Percentiles rank a stretch among this genome's conserved stretches.
Conservation (phyloP, 306 rosid genomes). For the Pyrus bretschneideri region DNA sequence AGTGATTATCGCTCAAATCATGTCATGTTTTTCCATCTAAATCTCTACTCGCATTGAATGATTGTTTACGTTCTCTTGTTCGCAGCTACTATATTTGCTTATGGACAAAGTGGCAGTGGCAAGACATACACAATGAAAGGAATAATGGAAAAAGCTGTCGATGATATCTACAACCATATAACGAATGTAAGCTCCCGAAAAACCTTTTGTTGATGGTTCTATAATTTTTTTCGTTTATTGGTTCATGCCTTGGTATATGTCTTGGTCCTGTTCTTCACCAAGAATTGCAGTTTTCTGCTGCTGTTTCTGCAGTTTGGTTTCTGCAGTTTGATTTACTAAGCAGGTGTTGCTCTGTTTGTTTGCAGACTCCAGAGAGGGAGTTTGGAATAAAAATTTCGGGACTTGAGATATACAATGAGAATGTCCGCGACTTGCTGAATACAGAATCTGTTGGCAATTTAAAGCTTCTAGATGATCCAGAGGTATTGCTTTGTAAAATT, state of each 20-base stretch:
- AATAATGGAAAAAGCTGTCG: slow-evolving; percentile 83
- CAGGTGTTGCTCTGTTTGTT: slow-evolving; percentile 7
- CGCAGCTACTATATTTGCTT: slow-evolving; percentile 85
- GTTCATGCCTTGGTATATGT: background rate
- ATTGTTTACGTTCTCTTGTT: slow-evolving; percentile 11
- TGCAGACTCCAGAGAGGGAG: slow-evolving; percentile 82
- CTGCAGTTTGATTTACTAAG: too few relatives aligned
- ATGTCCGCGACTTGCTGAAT: slow-evolving; percentile 78
- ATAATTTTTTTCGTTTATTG: background rate
- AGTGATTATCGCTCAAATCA: background rate
- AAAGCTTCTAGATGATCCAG: slow-evolving; percentile 90
- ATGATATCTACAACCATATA: slow-evolving; percentile 77
- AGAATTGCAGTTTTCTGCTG: too few relatives aligned
- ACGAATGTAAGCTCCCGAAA: slow-evolving; percentile 39
- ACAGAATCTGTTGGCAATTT: slow-evolving; percentile 76
- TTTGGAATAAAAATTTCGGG: slow-evolving; percentile 77
- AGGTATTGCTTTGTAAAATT: slow-evolving; percentile 32
- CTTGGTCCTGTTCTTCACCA: too few relatives aligned
- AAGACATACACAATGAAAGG: slow-evolving; percentile 57
- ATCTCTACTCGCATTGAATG: background rate
- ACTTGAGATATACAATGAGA: slow-evolving; percentile 90
- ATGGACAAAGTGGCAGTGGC: slow-evolving; percentile 74
- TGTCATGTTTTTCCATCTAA: background rate
- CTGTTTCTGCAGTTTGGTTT: too few relatives aligned
- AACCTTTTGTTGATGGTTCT: background rate